Base-by-base conservation (phyloP, 805 yeast genomes). In the Helenozyma baotianmanensis region DNA sequence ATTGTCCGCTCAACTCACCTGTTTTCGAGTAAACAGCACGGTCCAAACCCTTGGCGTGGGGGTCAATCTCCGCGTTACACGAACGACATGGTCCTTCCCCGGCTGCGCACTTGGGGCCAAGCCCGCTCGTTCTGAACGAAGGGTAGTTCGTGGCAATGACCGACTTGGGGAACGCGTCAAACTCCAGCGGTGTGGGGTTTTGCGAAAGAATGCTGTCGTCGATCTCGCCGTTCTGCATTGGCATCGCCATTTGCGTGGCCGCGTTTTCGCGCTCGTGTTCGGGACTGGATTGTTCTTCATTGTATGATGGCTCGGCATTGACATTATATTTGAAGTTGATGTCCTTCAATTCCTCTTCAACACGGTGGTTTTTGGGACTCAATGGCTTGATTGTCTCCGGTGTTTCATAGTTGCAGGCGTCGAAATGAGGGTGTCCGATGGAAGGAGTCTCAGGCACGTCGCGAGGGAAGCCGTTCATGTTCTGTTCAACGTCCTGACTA, bases 21-120 rank as follows among this genome's bases (percentile, higher is more conserved):
- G 83, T 84, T 46, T 80, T 82, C n/a, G 96, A 85, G 59, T 79
- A 82, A 13, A 90, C 82, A 0, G 92, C 70, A 50, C 81, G 85
- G 16, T 54, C 45, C 6, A 50, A 22, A 1, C 72, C 71, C 27
- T 40, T 55, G 2, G 57, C 59, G 5, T 40, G 23, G 1, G 77
- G 68, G 1, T 44, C 42, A 19, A 89, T 78, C n/a, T 58, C 64
- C 27, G 56, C 39, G 4, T 59, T 56, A 62, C 97, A 90, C 21
- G 72, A 68, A 37, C 97, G 76, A 55, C 97, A 90, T 11, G 88
- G 88, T 0, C 92, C 92, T 39, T 74, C 62, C 0, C 90, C 92
- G 0, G 88, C 74, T 4, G 72, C 67, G 35, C 57, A 58, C 25
- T 32, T 35, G 2, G 29, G 14, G 10, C 24, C 18, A 4, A 24